Conservation (phyloP, 345 rosid species). For the Linum usitatissimum region DNA sequence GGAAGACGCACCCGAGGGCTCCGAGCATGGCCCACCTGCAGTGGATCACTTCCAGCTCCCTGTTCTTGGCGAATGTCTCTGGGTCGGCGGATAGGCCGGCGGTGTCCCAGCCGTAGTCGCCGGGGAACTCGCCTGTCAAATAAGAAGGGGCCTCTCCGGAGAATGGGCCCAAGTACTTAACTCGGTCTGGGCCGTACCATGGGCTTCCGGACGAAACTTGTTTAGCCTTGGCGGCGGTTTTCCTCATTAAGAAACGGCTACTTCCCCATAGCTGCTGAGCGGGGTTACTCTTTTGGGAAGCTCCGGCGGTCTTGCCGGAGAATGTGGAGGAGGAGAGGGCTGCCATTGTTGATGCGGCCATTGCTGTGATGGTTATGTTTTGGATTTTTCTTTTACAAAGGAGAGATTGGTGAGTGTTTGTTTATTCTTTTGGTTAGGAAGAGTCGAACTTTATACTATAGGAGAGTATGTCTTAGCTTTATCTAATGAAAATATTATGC, state of each 20-base stretch:
- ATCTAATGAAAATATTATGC: no score
- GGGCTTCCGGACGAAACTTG: constrained; percentile 1
- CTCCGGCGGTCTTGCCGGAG: neutral
- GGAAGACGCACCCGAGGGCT: neutral
- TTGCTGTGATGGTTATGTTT: no score
- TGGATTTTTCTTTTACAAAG: no score
- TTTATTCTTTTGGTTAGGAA: no score
- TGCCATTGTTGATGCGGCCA: neutral
- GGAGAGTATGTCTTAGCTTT: no score
- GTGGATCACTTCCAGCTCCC: constrained; percentile 4
- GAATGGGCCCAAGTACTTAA: constrained; percentile 5
- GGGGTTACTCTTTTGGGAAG: neutral
- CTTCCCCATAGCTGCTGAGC: neutral
- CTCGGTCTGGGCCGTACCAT: constrained; percentile 6
- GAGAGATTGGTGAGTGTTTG: no score
- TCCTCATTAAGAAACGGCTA: neutral
- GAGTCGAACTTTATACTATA: no score
- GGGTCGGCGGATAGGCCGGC: constrained; percentile 1
- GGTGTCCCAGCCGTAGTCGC: constrained; percentile 7
- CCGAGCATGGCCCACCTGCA: constrained; percentile 6
- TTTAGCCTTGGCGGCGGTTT: neutral
- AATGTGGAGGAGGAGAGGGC: neutral
- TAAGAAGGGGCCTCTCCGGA: constrained; percentile 1
- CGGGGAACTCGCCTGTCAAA: constrained; percentile 1
- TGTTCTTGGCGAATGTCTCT: neutral